Conservation (phyloP, 2,329 filamentous ascomycete species). For the Paraphaeosphaeria minitans region DNA sequence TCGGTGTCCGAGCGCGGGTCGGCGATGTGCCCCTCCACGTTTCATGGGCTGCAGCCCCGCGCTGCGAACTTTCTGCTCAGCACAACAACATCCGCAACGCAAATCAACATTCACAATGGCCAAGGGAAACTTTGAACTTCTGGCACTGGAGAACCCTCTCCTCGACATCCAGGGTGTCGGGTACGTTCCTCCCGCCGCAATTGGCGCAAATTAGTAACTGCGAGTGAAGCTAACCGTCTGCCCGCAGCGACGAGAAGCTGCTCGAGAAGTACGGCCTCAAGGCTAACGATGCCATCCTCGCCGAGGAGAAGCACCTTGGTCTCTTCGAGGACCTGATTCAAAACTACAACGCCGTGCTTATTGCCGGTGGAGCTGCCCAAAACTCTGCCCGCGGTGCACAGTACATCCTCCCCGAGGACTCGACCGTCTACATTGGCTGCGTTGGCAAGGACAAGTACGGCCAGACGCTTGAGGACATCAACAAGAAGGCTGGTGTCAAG, state of each 20-base stretch:
- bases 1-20: slow-evolving; percentile 5
- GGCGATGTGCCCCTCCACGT: slow-evolving; percentile 1
- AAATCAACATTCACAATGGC: slow-evolving; percentile 63
- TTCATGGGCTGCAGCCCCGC: slow-evolving; percentile 10
- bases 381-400: slow-evolving; percentile 95
- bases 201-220: neutral
- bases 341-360: slow-evolving; percentile 91
- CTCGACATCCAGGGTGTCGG: slow-evolving; percentile 90
- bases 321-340: slow-evolving; percentile 94
- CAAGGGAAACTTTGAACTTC: slow-evolving; percentile 80
- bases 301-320: slow-evolving; percentile 84
- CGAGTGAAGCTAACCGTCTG: slow-evolving; percentile 16
- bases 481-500: slow-evolving; percentile 83
- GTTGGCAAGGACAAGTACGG: slow-evolving; percentile 96
- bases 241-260: slow-evolving; percentile 73
- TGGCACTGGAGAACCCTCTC: slow-evolving; percentile 96
- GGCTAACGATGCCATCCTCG: slow-evolving; percentile 96
- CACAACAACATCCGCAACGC: neutral
- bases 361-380: slow-evolving; percentile 94
- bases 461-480: slow-evolving; percentile 83
- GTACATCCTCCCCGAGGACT: slow-evolving; percentile 91
- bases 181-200: slow-evolving; percentile 49
- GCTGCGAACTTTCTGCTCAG: slow-evolving; percentile 6
- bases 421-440: slow-evolving; percentile 90
- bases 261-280: slow-evolving; percentile 94